A percentile compares a stretch with the other conserved stretches of the same genome.
Evolutionary conservation across 345 rosid genomes (phyloP).

Genomic region (Syzygium grande): DNA sequence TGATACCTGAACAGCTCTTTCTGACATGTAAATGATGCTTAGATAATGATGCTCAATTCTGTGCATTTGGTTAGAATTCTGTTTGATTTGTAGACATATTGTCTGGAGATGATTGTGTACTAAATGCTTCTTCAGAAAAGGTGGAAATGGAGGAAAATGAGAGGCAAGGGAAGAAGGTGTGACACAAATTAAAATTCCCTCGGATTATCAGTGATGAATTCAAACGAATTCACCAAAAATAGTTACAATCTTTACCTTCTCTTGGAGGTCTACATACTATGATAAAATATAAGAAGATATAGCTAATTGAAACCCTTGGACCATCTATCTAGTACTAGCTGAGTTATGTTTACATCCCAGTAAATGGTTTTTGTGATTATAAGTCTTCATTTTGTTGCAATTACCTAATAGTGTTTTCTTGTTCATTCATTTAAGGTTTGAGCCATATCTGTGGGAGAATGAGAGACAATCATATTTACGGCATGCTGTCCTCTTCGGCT

Average conservation of each 20-base stretch:
- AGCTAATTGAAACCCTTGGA: background rate
- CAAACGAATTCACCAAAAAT: background rate
- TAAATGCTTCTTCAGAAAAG: background rate
- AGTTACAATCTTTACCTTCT: background rate
- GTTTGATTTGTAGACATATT: background rate
- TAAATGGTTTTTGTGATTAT: background rate
- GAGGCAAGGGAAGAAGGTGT: background rate
- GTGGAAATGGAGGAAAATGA: background rate
- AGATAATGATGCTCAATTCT: background rate
- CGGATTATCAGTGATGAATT: background rate
- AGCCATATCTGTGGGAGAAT: conserved; percentile 94
- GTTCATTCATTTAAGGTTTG: conserved; percentile 44
- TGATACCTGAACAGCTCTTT: background rate
- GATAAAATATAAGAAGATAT: background rate
- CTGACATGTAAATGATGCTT: background rate
- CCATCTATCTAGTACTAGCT: background rate
- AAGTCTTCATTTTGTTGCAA: background rate
- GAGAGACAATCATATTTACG: conserved; percentile 83
- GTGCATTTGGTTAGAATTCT: background rate
- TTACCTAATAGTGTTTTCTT: background rate
- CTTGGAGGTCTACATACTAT: background rate
- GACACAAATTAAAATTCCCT: background rate
- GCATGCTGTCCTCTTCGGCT: conserved; percentile 97
- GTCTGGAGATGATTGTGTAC: background rate
- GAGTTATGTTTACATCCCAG: background rate